phyloP scores from a whole-genome alignment of 1,284 basidiomycete genomes.

The Ustilago sp. region DNA sequence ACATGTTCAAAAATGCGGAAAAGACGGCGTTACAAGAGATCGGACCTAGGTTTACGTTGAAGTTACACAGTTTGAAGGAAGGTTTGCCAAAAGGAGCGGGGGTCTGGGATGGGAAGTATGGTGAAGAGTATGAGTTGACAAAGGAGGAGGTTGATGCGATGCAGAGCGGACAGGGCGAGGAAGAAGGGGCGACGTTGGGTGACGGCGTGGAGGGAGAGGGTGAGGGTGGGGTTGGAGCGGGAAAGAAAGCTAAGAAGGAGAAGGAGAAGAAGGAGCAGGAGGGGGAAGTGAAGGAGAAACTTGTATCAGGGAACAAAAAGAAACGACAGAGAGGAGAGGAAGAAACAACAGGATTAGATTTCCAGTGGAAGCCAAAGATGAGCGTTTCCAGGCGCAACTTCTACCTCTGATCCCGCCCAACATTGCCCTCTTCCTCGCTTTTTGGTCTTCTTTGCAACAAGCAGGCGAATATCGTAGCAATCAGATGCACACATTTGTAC shows the following conservation, averaged over 20 bases:
- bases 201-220: conserved; percentile 1
- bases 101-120: conserved; percentile 76
- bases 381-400: conserved; percentile 61
- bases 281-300: background rate
- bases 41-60: conserved; percentile 95
- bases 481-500: conserved; percentile 17
- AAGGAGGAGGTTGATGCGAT: conserved; percentile 55
- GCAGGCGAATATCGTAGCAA: no score
- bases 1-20: conserved; percentile 82
- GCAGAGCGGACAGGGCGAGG: conserved; percentile 22
- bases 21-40: conserved; percentile 97
- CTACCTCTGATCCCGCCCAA: conserved; percentile 47
- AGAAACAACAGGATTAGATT: conserved; percentile 55
- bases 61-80: conserved; percentile 87
- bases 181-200: conserved; percentile 14
- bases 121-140: conserved; percentile 49
- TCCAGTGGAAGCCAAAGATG: conserved; percentile 68
- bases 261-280: background rate
- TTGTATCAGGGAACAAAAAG: conserved; percentile 9
- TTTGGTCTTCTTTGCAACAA: background rate
- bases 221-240: background rate
- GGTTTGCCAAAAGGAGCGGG: conserved; percentile 78
- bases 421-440: background rate
- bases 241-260: background rate
- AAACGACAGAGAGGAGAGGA: conserved; percentile 53